Evolutionary conservation across 805 yeast species (phyloP).

Genomic region (Lipomyces spencermartinsiae): DNA sequence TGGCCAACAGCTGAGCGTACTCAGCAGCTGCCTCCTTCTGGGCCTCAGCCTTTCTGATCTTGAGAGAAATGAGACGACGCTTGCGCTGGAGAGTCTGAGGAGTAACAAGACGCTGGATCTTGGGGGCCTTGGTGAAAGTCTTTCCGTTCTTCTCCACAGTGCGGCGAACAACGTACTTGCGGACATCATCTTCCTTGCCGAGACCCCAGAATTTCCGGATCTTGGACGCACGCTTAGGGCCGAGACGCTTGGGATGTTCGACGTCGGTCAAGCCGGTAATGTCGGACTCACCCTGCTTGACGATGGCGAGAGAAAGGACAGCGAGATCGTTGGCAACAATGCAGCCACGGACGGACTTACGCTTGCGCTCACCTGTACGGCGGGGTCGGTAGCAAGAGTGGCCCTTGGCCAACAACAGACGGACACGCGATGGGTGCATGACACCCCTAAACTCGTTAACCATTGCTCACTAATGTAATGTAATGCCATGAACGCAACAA

Average conservation of each 20-base stretch:
- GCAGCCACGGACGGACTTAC: slow-evolving; percentile 99
- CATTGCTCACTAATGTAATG: not conserved
- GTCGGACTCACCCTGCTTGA: slow-evolving; percentile 96
- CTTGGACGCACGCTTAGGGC: slow-evolving; percentile 99
- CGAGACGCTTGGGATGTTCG: slow-evolving; percentile 97
- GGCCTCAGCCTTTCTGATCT: slow-evolving; percentile 96
- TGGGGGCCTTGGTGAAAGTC: slow-evolving; percentile 99
- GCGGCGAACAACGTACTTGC: slow-evolving; percentile 95
- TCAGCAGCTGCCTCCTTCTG: slow-evolving; percentile 99
- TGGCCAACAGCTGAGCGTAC: slow-evolving; percentile 97
- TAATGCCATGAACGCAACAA: not conserved
- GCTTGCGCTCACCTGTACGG: slow-evolving; percentile 99
- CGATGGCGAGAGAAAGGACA: slow-evolving; percentile 89
- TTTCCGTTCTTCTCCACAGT: slow-evolving; percentile 83
- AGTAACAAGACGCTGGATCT: slow-evolving; percentile 98
- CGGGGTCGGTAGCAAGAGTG: slow-evolving; percentile 99
- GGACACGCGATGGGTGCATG: slow-evolving; percentile 99
- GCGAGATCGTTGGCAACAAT: slow-evolving; percentile 97
- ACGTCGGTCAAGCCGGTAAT: slow-evolving; percentile 95
- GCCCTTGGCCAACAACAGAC: slow-evolving; percentile 90
- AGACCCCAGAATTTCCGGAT: slow-evolving; percentile 99
- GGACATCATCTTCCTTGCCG: slow-evolving; percentile 90
- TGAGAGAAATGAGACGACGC: slow-evolving; percentile 93
- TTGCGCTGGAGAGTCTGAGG: slow-evolving; percentile 99
- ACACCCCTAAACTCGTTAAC: slow-evolving; percentile 68